phyloP scores from a whole-genome alignment of 2,329 filamentous ascomycete species.

The Clathrospora elynae region DNA sequence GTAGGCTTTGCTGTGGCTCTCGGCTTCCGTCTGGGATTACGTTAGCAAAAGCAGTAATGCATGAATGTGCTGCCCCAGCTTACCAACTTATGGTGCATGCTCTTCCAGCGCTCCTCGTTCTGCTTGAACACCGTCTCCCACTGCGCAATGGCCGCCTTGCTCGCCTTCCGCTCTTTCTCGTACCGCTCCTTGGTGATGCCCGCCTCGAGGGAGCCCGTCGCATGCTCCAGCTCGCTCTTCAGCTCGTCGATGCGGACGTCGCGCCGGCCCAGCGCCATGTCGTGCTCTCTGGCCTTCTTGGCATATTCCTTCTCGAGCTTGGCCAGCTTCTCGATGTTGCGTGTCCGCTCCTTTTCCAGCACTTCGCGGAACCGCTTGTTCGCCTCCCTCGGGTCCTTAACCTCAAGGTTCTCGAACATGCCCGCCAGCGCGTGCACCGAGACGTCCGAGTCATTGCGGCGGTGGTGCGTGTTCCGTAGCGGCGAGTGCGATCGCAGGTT shows the following conservation, averaged over 20 bases:
- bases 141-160: constrained; percentile 40
- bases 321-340: constrained; percentile 41
- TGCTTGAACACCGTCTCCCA: constrained; percentile 41
- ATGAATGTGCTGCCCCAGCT: constrained; percentile 7
- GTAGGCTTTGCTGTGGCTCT: constrained; percentile 28
- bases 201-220: constrained; percentile 28
- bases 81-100: constrained; percentile 35
- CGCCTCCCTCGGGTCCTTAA: constrained; percentile 55
- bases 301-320: constrained; percentile 68
- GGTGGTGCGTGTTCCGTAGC: constrained; percentile 18
- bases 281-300: constrained; percentile 51
- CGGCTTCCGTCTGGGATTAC: constrained; percentile 27
- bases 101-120: constrained; percentile 38
- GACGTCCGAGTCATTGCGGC: constrained; percentile 46
- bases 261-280: constrained; percentile 22
- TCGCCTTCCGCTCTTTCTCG: constrained; percentile 37
- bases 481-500: constrained; percentile 49
- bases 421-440: constrained; percentile 60
- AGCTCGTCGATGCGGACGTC: constrained; percentile 31
- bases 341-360: constrained; percentile 51
- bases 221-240: constrained; percentile 29
- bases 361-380: constrained; percentile 52
- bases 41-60: constrained; percentile 1
- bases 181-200: constrained; percentile 35
- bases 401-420: constrained; percentile 72